Base-by-base conservation (phyloP, 805 yeast species). In the Hanseniaspora occidentalis region DNA sequence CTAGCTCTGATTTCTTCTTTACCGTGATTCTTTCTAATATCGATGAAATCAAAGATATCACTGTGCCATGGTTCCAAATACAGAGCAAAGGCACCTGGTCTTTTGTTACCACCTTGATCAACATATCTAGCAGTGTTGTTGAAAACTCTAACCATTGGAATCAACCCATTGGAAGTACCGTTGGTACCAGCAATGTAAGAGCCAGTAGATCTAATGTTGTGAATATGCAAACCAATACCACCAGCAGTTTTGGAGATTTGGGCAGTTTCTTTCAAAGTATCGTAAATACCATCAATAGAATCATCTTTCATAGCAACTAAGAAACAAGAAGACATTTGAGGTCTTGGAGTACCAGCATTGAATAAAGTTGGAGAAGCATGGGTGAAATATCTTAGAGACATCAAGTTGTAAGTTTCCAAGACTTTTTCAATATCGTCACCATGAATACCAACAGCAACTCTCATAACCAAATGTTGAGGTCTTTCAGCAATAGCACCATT, bases 51-150 rank as follows among this genome's bases (percentile, higher is more conserved):
- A 58, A 84, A 81, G 26, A 89, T 70, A 53, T 89, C 98, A 9
- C 82, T 74, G 57, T 89, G 98, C 98, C 98, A 89, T 42, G 98
- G 96, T 64, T 89, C 98, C 27, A 89, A 60, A 62, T 88, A 89
- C 27, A 86, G 64, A 26, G 96, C 95, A 61, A 89, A 83, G 3
- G 98, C 98, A 46, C 97, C 97, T 0, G 98, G 98, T 54, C 98
- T 71, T 62, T 88, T 88, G 65, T 89, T 89, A 42, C 97, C 97
- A 47, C 98, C 98, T 69, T 89, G 98, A 54, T 89, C 97, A 33
- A 89, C 97, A 55, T 88, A 89, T 51, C 96, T 75, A 16, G 98
- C 97, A 20, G 97, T 86, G 63, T 85, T 82, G 67, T 89, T 89
- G 66, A 79, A 89, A 8, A 89, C 97, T 50, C 95, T 76, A 21